phyloP scores from a whole-genome alignment of 2,329 filamentous ascomycete genomes.

The Xylariaceae sp. region DNA sequence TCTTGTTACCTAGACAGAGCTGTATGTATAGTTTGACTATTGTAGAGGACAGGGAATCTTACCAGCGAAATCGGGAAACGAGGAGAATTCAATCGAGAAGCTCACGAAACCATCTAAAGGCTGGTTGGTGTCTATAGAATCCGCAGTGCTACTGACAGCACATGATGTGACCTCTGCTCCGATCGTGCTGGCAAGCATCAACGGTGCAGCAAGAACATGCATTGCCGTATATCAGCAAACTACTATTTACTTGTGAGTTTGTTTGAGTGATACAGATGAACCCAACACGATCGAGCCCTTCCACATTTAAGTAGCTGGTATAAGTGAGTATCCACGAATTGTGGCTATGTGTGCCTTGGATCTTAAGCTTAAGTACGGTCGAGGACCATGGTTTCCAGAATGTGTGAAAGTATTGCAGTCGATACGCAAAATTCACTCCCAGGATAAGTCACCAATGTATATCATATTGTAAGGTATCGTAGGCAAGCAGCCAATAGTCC shows the following conservation, averaged over 20 bases:
- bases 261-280: not conserved
- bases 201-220: conserved; percentile 15
- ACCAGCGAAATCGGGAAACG: conserved; percentile 43
- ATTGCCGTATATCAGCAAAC: conserved; percentile 13
- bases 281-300: not conserved
- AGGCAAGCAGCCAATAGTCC: conserved; percentile 6
- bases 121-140: conserved; percentile 24
- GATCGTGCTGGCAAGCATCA: conserved; percentile 20
- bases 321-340: not conserved
- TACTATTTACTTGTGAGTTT: not conserved
- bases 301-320: not conserved
- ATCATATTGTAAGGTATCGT: not conserved
- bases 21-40: conserved; percentile 33
- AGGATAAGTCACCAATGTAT: not conserved
- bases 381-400: not conserved
- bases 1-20: conserved; percentile 38
- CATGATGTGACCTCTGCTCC: conserved; percentile 18
- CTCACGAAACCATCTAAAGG: conserved; percentile 46
- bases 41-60: conserved; percentile 1
- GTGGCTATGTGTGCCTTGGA: not conserved
- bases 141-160: conserved; percentile 11
- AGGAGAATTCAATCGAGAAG: conserved; percentile 45
- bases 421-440: not conserved
- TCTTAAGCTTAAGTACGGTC: not conserved
- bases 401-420: not conserved